phyloP scores from a whole-genome alignment of 1,139 yeast genomes.

The Yamadazyma friedrichii region DNA sequence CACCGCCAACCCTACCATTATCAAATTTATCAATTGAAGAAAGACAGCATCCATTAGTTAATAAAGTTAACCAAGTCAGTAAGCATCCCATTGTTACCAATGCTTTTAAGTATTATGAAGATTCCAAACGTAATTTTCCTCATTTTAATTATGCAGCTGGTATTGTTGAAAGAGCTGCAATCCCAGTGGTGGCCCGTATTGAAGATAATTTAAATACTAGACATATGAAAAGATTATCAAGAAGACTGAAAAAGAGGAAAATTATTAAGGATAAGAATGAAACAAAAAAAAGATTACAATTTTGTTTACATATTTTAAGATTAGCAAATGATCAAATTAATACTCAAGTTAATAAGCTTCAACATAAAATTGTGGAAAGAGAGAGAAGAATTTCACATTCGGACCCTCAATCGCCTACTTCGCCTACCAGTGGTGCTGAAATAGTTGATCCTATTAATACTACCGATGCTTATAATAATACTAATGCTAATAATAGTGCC shows the following conservation, averaged over 20 bases:
- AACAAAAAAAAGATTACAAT: constrained; percentile 66
- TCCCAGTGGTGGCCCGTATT: constrained; percentile 53
- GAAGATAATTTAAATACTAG: constrained; percentile 46
- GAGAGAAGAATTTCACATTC: constrained; percentile 11
- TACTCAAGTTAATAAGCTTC: constrained; percentile 60
- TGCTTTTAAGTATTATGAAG: constrained; percentile 60
- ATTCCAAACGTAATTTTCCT: constrained; percentile 51
- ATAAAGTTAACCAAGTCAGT: constrained; percentile 43
- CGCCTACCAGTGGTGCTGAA: constrained; percentile 4
- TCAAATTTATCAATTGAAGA: constrained; percentile 16
- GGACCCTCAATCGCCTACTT: constrained; percentile 6
- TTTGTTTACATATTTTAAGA: constrained; percentile 70
- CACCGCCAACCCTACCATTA: constrained; percentile 15
- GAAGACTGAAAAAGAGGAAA: constrained; percentile 21
- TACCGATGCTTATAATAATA: neutral
- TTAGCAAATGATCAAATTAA: constrained; percentile 75
- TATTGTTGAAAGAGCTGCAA: constrained; percentile 61
- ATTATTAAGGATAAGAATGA: constrained; percentile 37
- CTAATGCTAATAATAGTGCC: neutral
- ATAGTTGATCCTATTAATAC: constrained; percentile 6
- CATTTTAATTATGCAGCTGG: constrained; percentile 69
- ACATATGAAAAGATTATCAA: constrained; percentile 29
- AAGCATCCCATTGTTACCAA: constrained; percentile 52
- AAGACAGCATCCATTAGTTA: constrained; percentile 39
- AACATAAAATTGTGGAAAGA: constrained; percentile 35